These are phyloP conservation scores for Geotrichum cucujoidarum DNA, from an alignment of 1,139 yeast genomes.

Conservation along the genomic window DNA sequence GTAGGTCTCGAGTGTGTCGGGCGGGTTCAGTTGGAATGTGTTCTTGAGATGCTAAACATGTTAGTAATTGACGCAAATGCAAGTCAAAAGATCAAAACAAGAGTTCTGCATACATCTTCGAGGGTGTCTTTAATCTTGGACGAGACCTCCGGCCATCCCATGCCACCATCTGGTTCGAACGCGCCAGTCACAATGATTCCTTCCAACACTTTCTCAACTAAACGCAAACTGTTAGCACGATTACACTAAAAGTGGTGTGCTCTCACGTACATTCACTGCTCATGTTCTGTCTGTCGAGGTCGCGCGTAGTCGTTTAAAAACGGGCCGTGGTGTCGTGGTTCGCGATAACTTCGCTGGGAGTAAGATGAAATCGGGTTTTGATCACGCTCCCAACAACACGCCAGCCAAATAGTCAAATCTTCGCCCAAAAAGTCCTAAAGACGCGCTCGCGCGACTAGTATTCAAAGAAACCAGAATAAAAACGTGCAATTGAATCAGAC, in stretches of 20 bases:
- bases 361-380: too few species aligned
- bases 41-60: background rate
- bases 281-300: too few species aligned
- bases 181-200: slow-evolving; percentile 12
- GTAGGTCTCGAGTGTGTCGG: slow-evolving; percentile 4
- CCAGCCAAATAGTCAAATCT: too few species aligned
- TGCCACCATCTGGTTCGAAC: slow-evolving; percentile 6
- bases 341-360: too few species aligned
- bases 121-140: slow-evolving; percentile 6
- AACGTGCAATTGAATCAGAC: background rate
- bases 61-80: background rate
- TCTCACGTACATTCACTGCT: too few species aligned
- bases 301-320: too few species aligned
- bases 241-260: background rate
- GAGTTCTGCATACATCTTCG: slow-evolving; percentile 9
- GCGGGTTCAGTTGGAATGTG: background rate
- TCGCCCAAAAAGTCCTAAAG: too few species aligned
- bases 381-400: too few species aligned
- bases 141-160: slow-evolving; percentile 8
- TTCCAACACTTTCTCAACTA: slow-evolving; percentile 6
- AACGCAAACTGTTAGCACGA: background rate
- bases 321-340: too few species aligned
- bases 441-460: too few species aligned
- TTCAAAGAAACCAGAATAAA: background rate
- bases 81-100: background rate